Evolutionary conservation across 345 rosid species (phyloP).

Genomic region (Moringa oleifera): DNA sequence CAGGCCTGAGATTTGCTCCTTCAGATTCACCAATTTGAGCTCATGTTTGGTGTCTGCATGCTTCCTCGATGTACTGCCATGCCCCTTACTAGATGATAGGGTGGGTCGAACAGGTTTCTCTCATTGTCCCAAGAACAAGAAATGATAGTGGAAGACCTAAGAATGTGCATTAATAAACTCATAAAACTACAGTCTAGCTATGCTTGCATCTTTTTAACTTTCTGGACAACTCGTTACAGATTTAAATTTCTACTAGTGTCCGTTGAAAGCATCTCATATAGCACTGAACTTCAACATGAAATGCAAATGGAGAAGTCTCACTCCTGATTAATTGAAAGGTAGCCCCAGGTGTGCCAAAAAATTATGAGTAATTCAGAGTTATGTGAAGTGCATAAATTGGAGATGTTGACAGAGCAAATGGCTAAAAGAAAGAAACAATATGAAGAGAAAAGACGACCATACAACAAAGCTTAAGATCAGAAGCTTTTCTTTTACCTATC

Average conservation of each 20-base stretch:
- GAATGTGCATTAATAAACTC: no score
- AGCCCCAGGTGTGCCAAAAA: not conserved
- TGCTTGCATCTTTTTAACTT: not conserved
- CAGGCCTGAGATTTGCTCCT: not conserved
- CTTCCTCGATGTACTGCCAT: no score
- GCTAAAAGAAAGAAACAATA: no score
- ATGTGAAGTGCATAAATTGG: not conserved
- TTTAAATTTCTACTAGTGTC: not conserved
- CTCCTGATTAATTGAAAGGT: no score
- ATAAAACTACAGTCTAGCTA: not conserved
- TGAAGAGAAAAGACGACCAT: not conserved
- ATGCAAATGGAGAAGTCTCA: not conserved
- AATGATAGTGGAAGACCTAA: no score
- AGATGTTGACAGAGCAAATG: no score
- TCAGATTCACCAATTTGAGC: not conserved
- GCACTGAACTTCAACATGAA: not conserved
- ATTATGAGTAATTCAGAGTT: not conserved
- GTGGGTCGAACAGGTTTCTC: not conserved
- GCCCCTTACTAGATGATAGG: no score
- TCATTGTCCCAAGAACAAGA: not conserved
- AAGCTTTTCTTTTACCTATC: slow-evolving; percentile 35
- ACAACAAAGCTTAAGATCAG: slow-evolving; percentile 1
- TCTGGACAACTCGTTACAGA: not conserved
- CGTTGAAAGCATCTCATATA: not conserved
- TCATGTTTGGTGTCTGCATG: no score